Evolutionary conservation across 495 filamentous ascomycete genomes (phyloP), one percentile per base, ranked within the genome.

Genomic region (Glutinoglossum americanum): DNA sequence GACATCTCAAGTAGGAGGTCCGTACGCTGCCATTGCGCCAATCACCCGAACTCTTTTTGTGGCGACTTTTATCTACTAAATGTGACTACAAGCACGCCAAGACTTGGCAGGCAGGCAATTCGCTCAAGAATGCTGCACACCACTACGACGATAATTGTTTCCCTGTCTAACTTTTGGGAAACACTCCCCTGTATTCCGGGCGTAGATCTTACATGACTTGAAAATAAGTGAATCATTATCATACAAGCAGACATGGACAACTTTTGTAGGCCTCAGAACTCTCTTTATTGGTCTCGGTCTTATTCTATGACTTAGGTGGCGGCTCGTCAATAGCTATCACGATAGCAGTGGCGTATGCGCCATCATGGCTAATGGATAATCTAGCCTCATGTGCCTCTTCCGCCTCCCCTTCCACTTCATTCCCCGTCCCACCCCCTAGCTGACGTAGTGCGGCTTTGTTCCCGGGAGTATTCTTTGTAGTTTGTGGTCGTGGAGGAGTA

Each of bases 291-390:
- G 15, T 17, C 6, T 13, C 25, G 11, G 28, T 8, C 7, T 53
- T 17, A 53, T 30, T 1, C 7, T 25, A 11, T 17, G n/a, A n/a
- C n/a, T n/a, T n/a, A n/a, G n/a, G n/a, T 5, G 49, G 26, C 49
- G 49, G 26, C 26, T 53, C 49, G 53, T 60, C 59, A 32, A 25
- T 54, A 23, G 63, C 68, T 58, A 73, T 53, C 51, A 67, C 69
- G 10, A 70, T 62, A 44, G 73, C 73, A 23, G 68, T 72, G 17
- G 71, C 73, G 64, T 72, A 76, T 1, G 70, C 71, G 0, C 65
- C 68, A 59, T 75, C 72, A 60, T 76, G 73, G 62, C 70, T 72
- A 56, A 76, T 73, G 48, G 69, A 72, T 30, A 76, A 61, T 25
- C 30, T 54, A 13, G 32, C 49, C 28, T 33, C 41, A 9, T 6